These are phyloP conservation scores for Fusarium avenaceum DNA, from an alignment of 2,329 filamentous ascomycete genomes.

Conservation along the genomic window DNA sequence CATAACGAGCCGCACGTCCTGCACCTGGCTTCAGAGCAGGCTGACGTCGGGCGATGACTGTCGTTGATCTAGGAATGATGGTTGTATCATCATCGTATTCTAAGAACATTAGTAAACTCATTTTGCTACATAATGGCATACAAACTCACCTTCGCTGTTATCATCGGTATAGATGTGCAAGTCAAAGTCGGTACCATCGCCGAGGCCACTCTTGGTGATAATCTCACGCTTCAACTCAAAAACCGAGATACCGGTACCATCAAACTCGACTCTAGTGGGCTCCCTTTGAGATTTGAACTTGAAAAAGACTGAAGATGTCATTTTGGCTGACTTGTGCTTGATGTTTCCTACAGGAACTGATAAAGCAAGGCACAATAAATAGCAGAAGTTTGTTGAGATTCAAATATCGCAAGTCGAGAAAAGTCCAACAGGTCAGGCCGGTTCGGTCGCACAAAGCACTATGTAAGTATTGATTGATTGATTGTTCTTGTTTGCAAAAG, in stretches of 20 bases:
- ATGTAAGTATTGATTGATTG: constrained; percentile 52
- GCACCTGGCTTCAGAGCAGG: constrained; percentile 88
- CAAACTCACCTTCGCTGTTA: constrained; percentile 82
- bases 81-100: constrained; percentile 98
- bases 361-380: constrained; percentile 43
- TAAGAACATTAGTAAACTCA: constrained; percentile 58
- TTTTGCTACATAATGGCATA: neutral
- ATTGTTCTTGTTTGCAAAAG: constrained; percentile 46
- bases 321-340: constrained; percentile 61
- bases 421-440: constrained; percentile 29
- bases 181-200: constrained; percentile 96
- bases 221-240: constrained; percentile 99
- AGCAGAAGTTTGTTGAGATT: constrained; percentile 44
- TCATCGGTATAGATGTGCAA: constrained; percentile 95
- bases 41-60: constrained; percentile 88
- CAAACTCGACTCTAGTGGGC: constrained; percentile 92
- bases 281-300: constrained; percentile 99
- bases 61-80: constrained; percentile 96
- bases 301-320: constrained; percentile 99
- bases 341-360: constrained; percentile 49
- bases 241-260: constrained; percentile 96
- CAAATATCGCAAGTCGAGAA: constrained; percentile 35
- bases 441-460: constrained; percentile 50
- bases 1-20: constrained; percentile 92
- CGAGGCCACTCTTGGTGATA: constrained; percentile 91